Conservation (phyloP, 2,329 filamentous ascomycete genomes). For the Bipolaris gigantea region DNA sequence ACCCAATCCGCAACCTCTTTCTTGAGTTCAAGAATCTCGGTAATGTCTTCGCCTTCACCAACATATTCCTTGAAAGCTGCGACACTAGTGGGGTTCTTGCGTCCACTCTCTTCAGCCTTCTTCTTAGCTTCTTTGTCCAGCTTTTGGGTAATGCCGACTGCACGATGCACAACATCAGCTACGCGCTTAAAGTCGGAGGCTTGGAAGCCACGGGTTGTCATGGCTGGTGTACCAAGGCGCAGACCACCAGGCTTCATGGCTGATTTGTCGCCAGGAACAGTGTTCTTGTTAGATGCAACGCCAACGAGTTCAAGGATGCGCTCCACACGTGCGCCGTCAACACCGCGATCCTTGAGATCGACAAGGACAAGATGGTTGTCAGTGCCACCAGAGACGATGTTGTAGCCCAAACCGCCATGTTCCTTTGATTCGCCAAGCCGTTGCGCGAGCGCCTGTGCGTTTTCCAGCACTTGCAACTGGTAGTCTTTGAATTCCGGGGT, state of each 20-base stretch:
- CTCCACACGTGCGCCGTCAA: slow-evolving; percentile 90
- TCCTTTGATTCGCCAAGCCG: slow-evolving; percentile 71
- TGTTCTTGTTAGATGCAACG: slow-evolving; percentile 99
- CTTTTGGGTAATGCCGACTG: slow-evolving; percentile 47
- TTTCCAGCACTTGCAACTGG: slow-evolving; percentile 85
- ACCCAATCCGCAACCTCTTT: slow-evolving; percentile 49
- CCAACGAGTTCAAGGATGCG: slow-evolving; percentile 88
- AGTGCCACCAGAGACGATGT: slow-evolving; percentile 88
- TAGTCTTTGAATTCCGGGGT: slow-evolving; percentile 88
- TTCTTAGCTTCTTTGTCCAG: slow-evolving; percentile 46
- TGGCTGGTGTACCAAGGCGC: slow-evolving; percentile 94
- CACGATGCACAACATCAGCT: slow-evolving; percentile 47
- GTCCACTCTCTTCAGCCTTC: slow-evolving; percentile 40
- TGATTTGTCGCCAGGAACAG: slow-evolving; percentile 95
- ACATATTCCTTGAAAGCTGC: slow-evolving; percentile 48
- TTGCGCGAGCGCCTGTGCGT: slow-evolving; percentile 84
- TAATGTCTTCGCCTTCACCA: slow-evolving; percentile 47
- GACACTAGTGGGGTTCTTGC: slow-evolving; percentile 46
- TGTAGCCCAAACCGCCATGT: slow-evolving; percentile 73
- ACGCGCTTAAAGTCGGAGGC: slow-evolving; percentile 83
- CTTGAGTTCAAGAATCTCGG: slow-evolving; percentile 46
- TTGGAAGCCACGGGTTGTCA: slow-evolving; percentile 94
- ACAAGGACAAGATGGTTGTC: slow-evolving; percentile 96
- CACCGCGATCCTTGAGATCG: slow-evolving; percentile 83
- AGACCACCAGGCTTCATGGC: slow-evolving; percentile 93